phyloP scores from a whole-genome alignment of 805 yeast genomes.

The Cyberlindnera lachancei region DNA sequence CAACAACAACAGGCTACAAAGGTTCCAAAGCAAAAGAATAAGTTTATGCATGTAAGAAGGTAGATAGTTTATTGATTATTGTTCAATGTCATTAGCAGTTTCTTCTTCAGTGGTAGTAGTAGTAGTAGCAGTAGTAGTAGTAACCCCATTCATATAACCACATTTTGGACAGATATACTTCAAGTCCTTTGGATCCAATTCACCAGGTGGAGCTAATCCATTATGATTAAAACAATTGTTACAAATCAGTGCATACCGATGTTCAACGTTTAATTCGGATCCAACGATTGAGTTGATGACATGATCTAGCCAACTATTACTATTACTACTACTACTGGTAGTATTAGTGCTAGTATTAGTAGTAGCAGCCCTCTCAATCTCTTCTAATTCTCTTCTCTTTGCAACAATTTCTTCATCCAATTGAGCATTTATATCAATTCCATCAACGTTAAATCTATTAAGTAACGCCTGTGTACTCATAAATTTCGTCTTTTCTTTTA shows the following conservation, averaged over 20 bases:
- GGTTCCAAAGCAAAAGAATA: constrained; percentile 43
- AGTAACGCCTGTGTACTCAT: constrained; percentile 69
- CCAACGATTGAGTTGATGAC: constrained; percentile 42
- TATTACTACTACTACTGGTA: neutral
- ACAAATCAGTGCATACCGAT: constrained; percentile 69
- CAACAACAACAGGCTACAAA: constrained; percentile 28
- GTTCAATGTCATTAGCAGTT: neutral
- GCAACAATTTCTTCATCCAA: constrained; percentile 36
- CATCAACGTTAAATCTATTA: constrained; percentile 50
- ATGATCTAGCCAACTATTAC: constrained; percentile 25
- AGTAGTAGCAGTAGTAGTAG: neutral
- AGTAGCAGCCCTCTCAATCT: constrained; percentile 26
- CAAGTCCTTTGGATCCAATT: constrained; percentile 40
- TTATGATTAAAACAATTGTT: constrained; percentile 59
- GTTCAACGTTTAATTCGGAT: constrained; percentile 50
- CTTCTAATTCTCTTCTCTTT: constrained; percentile 32
- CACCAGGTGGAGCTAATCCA: constrained; percentile 76
- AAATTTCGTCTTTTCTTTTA: constrained; percentile 68
- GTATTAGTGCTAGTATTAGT: no score
- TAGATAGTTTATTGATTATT: constrained; percentile 9
- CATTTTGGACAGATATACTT: constrained; percentile 62
- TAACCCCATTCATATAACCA: constrained; percentile 32
- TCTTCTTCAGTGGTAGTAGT: neutral
- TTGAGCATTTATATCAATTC: constrained; percentile 38
- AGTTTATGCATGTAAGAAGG: constrained; percentile 56